A percentile compares a stretch with the other conserved stretches of the same genome.
Conservation (phyloP, 768 basidiomycete species). For the Phanerochaete sordida region DNA sequence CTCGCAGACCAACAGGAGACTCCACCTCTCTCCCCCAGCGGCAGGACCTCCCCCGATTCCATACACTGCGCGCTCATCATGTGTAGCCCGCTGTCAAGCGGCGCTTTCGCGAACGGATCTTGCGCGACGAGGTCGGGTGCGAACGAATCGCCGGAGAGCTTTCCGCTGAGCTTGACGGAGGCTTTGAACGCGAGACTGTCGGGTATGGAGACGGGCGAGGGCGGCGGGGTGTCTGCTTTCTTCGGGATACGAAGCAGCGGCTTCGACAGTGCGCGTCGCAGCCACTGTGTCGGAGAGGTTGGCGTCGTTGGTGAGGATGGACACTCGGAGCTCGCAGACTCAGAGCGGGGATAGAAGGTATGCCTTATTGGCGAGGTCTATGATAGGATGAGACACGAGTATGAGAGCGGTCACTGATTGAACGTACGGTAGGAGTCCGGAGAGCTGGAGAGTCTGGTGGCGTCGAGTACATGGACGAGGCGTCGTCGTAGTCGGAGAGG, state of each 20-base stretch:
- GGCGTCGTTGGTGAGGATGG: background rate
- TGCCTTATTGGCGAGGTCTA: background rate
- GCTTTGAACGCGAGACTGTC: background rate
- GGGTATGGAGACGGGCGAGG: background rate
- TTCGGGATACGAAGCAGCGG: background rate
- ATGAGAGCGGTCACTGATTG: background rate
- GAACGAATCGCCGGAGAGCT: background rate
- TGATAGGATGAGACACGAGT: background rate
- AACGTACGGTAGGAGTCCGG: background rate
- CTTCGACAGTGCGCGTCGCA: slow-evolving; percentile 4
- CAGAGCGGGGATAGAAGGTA: background rate
- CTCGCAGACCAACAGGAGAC: slow-evolving; percentile 2
- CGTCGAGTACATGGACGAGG: slow-evolving; percentile 6
- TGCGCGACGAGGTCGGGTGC: background rate
- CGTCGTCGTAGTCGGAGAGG: background rate
- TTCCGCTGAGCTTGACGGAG: background rate
- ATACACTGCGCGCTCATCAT: background rate
- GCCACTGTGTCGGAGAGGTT: background rate
- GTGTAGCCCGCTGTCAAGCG: background rate
- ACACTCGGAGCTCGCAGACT: background rate
- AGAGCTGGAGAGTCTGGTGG: slow-evolving; percentile 2
- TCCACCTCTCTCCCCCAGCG: background rate
- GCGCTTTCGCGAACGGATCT: background rate
- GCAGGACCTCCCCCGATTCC: slow-evolving; percentile 5
- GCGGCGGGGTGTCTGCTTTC: background rate